A percentile compares a stretch with the other conserved stretches of the same genome.
These are phyloP conservation scores for Orbilia ellipsospora DNA, from an alignment of 2,329 filamentous ascomycete species.

Conservation along the genomic window DNA sequence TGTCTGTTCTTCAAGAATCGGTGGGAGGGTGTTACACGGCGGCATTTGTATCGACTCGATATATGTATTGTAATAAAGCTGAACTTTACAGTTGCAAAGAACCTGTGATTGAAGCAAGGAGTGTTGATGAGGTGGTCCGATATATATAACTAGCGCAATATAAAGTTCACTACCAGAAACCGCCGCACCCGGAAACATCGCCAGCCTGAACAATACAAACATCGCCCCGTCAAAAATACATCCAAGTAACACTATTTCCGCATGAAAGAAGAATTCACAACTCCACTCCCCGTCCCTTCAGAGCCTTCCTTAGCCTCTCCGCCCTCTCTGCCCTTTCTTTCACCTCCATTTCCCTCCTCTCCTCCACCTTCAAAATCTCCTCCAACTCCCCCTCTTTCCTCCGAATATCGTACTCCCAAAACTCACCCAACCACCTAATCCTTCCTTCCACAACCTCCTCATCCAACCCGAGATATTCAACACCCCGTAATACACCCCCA, in stretches of 20 bases:
- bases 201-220: neutral
- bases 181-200: neutral
- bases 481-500: neutral
- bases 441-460: constrained; percentile 4
- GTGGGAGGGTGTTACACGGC: too few species aligned
- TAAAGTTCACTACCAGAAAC: neutral
- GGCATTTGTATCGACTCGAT: too few species aligned
- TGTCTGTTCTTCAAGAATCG: too few species aligned
- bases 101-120: too few species aligned
- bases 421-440: constrained; percentile 25
- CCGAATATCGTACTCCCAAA: constrained; percentile 6
- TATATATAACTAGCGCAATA: too few species aligned
- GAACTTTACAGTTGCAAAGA: too few species aligned
- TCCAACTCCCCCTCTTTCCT: constrained; percentile 2
- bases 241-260: neutral
- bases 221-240: neutral
- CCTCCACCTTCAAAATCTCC: neutral
- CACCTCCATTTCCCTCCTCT: neutral
- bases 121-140: too few species aligned
- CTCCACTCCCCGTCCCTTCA: constrained; percentile 1
- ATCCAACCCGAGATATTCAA: constrained; percentile 9
- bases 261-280: neutral
- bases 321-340: neutral
- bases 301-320: constrained; percentile 3
- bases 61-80: too few species aligned